Evolutionary conservation across 2,329 filamentous ascomycete genomes (phyloP).

Genomic region (Lachnellula suecica): DNA sequence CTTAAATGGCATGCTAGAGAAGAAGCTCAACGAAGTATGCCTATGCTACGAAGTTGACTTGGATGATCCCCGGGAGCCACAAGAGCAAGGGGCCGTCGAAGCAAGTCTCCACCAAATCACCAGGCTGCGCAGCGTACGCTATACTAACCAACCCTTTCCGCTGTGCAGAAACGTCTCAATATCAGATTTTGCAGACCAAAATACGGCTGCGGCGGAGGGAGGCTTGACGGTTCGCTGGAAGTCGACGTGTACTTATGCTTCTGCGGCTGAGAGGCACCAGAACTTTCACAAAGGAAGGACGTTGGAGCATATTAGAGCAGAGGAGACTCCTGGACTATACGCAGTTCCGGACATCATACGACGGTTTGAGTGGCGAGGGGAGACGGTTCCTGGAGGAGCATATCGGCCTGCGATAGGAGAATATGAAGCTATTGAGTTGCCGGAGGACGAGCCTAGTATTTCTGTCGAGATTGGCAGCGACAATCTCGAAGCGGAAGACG

Average conservation of each 20-base stretch:
- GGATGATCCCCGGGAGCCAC: constrained; percentile 32
- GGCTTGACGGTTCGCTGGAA: constrained; percentile 55
- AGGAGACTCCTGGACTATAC: no score
- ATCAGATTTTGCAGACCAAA: constrained; percentile 23
- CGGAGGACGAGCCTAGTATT: no score
- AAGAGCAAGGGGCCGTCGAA: constrained; percentile 42
- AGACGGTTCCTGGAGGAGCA: neutral
- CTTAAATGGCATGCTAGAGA: constrained; percentile 34
- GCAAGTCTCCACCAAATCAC: constrained; percentile 40
- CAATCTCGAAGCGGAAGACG: no score
- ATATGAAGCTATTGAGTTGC: no score
- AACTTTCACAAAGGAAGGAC: constrained; percentile 23
- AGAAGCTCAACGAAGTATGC: constrained; percentile 44
- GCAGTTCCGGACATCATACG: neutral
- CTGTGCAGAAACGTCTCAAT: no score
- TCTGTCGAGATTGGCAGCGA: no score
- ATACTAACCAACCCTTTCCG: constrained; percentile 56
- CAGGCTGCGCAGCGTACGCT: constrained; percentile 41
- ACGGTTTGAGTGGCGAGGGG: neutral
- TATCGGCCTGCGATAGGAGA: neutral
- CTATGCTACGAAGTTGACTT: constrained; percentile 37
- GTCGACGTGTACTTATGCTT: constrained; percentile 26
- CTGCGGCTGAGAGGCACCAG: constrained; percentile 20
- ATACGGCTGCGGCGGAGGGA: no score
- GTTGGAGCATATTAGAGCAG: constrained; percentile 18